Evolutionary conservation across 2,329 filamentous ascomycete species (phyloP).

Genomic region (Botryosphaeria dothidea): DNA sequence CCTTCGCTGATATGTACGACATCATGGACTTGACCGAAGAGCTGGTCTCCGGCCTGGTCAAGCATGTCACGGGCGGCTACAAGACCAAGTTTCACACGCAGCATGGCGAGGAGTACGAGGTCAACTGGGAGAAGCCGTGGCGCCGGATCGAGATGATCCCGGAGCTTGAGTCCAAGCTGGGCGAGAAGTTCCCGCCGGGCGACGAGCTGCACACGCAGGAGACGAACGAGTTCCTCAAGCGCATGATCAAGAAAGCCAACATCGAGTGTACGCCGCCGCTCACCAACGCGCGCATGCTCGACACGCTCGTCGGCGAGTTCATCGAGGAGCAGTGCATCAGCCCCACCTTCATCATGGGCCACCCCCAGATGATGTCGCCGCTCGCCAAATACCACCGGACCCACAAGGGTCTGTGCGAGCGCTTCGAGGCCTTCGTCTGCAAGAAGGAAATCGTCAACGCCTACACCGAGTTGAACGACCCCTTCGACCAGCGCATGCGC

Average conservation of each 20-base stretch:
- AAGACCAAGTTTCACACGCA: constrained; percentile 85
- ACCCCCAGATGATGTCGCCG: constrained; percentile 86
- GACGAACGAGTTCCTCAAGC: constrained; percentile 84
- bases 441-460: constrained; percentile 97
- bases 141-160: constrained; percentile 93
- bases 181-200: constrained; percentile 89
- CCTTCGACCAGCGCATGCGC: constrained; percentile 87
- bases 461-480: constrained; percentile 97
- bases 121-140: constrained; percentile 98
- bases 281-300: constrained; percentile 94
- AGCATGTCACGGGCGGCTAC: constrained; percentile 83
- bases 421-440: constrained; percentile 96
- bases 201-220: constrained; percentile 88
- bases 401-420: constrained; percentile 83
- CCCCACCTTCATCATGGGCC: constrained; percentile 88
- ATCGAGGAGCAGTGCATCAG: constrained; percentile 93
- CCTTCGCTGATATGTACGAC: constrained; percentile 73
- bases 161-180: constrained; percentile 82
- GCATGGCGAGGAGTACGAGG: constrained; percentile 79
- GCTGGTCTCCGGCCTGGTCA: constrained; percentile 84
- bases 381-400: constrained; percentile 92
- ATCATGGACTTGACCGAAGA: constrained; percentile 91
- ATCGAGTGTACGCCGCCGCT: constrained; percentile 87
- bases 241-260: constrained; percentile 82
- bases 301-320: constrained; percentile 87